These are phyloP conservation scores for Rugonectria rugulosa DNA, from an alignment of 2,329 filamentous ascomycete species.

Conservation along the genomic window DNA sequence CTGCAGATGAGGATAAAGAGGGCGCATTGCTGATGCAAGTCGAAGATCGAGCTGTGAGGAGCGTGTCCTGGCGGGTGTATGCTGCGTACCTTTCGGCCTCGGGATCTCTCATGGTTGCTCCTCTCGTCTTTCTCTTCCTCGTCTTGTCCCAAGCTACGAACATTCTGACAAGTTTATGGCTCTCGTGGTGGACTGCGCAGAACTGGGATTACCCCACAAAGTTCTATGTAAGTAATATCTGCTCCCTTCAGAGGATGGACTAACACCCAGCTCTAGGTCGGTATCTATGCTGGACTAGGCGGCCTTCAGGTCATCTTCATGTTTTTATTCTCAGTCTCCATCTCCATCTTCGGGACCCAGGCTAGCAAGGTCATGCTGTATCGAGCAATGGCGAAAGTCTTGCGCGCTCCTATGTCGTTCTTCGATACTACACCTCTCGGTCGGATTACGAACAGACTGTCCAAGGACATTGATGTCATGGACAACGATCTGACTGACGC, in stretches of 20 bases:
- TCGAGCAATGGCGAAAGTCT: slow-evolving; percentile 78
- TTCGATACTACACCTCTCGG: slow-evolving; percentile 97
- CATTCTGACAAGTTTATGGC: slow-evolving; percentile 87
- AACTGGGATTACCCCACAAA: slow-evolving; percentile 66
- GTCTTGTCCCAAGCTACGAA: slow-evolving; percentile 81
- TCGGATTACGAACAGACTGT: slow-evolving; percentile 97
- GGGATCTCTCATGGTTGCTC: no score
- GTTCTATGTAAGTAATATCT: not conserved
- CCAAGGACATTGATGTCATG: slow-evolving; percentile 94
- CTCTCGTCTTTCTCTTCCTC: slow-evolving; percentile 68
- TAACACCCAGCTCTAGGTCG: slow-evolving; percentile 55
- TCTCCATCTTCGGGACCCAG: slow-evolving; percentile 83
- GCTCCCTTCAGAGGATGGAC: not conserved
- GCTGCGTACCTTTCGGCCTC: no score
- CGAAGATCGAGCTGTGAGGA: no score
- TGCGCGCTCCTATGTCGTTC: slow-evolving; percentile 79
- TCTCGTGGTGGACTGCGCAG: slow-evolving; percentile 87
- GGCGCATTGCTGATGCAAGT: no score
- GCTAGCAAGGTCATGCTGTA: slow-evolving; percentile 83
- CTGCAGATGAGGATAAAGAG: no score
- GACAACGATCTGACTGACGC: slow-evolving; percentile 90
- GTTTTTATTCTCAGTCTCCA: slow-evolving; percentile 79
- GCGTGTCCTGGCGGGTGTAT: no score
- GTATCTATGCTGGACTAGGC: slow-evolving; percentile 74
- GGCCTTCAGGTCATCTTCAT: slow-evolving; percentile 73